A percentile compares a stretch with the other conserved stretches of the same genome.
Evolutionary conservation across 805 yeast genomes (phyloP).

Genomic region (Citeromyces matritensis): DNA sequence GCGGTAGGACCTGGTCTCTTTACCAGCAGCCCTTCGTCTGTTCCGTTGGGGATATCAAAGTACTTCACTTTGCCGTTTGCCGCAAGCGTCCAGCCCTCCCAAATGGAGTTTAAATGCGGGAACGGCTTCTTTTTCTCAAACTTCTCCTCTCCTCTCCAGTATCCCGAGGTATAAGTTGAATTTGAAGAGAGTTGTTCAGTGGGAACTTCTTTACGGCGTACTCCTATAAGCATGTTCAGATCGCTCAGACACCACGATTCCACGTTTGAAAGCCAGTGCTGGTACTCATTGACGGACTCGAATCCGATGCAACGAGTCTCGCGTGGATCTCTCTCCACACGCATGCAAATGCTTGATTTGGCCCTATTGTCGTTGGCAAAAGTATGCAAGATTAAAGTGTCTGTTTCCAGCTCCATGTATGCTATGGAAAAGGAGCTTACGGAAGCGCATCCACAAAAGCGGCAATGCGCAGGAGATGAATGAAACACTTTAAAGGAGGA

Average conservation of each 20-base stretch:
- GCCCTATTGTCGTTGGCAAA: slow-evolving; percentile 61
- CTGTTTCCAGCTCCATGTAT: slow-evolving; percentile 45
- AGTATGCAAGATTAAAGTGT: slow-evolving; percentile 55
- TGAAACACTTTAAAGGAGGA: slow-evolving; percentile 57
- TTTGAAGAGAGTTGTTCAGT: background rate
- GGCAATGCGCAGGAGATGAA: slow-evolving; percentile 77
- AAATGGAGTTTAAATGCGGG: slow-evolving; percentile 20
- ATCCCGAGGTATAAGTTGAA: slow-evolving; percentile 1
- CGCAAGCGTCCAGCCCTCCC: slow-evolving; percentile 78
- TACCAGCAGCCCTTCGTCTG: slow-evolving; percentile 28
- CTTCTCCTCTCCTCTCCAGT: background rate
- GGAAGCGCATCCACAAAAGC: slow-evolving; percentile 84
- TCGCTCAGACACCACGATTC: slow-evolving; percentile 74
- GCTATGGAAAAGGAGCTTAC: slow-evolving; percentile 58
- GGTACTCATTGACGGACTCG: slow-evolving; percentile 56
- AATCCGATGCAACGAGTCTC: slow-evolving; percentile 85
- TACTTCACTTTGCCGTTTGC: slow-evolving; percentile 47
- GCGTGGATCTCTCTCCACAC: slow-evolving; percentile 87
- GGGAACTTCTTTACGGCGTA: slow-evolving; percentile 24
- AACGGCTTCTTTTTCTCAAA: background rate
- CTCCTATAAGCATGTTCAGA: slow-evolving; percentile 62
- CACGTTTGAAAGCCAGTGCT: slow-evolving; percentile 49
- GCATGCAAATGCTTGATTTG: slow-evolving; percentile 64
- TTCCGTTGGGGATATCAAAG: slow-evolving; percentile 40
- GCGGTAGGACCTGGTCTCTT: slow-evolving; percentile 45